phyloP scores from a whole-genome alignment of 306 rosid species.

The Clitoria ternatea region DNA sequence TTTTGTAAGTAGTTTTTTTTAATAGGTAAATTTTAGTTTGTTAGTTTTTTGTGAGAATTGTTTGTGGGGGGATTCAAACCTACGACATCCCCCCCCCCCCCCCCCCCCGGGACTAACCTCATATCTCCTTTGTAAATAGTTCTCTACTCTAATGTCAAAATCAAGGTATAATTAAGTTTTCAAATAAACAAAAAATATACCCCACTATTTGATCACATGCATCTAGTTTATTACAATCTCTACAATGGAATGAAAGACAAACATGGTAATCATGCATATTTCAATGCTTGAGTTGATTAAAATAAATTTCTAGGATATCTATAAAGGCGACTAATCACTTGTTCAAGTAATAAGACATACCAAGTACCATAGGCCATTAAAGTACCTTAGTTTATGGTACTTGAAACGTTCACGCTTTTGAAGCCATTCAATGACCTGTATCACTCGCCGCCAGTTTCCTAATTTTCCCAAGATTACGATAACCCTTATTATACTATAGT shows the following conservation, averaged over 20 bases:
- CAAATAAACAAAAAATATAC: neutral
- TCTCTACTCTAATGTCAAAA: slow-evolving; percentile 13
- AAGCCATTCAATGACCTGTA: slow-evolving; percentile 96
- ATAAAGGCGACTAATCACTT: neutral
- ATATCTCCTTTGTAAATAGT: too few relatives aligned
- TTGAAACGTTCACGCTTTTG: slow-evolving; percentile 81
- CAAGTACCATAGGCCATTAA: neutral
- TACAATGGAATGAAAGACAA: neutral
- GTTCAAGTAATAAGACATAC: neutral
- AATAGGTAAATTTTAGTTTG: too few relatives aligned
- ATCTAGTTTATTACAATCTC: neutral
- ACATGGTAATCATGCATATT: neutral
- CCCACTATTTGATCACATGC: neutral
- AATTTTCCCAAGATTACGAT: slow-evolving; percentile 78
- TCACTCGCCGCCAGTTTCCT: slow-evolving; percentile 88
- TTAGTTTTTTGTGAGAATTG: too few relatives aligned
- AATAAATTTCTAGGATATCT: slow-evolving; percentile 15
- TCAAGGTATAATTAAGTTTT: neutral
- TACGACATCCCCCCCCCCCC: too few relatives aligned
- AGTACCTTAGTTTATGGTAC: slow-evolving; percentile 72
- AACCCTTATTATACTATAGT: slow-evolving; percentile 76
- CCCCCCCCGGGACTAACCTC: too few relatives aligned
- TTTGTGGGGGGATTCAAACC: too few relatives aligned
- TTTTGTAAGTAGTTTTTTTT: too few relatives aligned
- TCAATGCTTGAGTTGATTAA: neutral